Evolutionary conservation across 306 rosid species (phyloP).

Genomic region (Cicer bijugum): DNA sequence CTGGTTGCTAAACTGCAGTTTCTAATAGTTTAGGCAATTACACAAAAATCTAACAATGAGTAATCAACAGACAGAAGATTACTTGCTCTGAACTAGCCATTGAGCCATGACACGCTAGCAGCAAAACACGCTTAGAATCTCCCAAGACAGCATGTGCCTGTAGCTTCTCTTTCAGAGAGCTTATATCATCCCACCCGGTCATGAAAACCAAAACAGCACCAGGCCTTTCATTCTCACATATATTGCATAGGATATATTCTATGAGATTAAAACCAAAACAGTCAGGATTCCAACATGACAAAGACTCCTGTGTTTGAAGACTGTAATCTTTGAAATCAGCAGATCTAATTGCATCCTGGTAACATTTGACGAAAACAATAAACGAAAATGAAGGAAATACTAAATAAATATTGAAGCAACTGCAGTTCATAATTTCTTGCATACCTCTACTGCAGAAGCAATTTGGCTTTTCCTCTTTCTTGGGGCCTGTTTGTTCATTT

Average conservation of each 20-base stretch:
- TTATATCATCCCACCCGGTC: constrained; percentile 99
- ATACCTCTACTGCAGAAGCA: constrained; percentile 86
- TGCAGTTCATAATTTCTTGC: constrained; percentile 26
- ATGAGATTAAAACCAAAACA: constrained; percentile 85
- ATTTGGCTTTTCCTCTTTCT: constrained; percentile 98
- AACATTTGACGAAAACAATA: constrained; percentile 38
- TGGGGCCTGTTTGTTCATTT: constrained; percentile 86
- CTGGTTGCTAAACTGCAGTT: not conserved
- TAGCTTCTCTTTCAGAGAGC: constrained; percentile 83
- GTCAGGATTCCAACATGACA: constrained; percentile 95
- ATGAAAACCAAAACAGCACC: constrained; percentile 95
- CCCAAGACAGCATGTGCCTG: constrained; percentile 74
- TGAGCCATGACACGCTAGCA: constrained; percentile 93
- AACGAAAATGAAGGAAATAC: constrained; percentile 36
- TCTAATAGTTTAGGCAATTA: not conserved
- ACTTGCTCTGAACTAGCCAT: constrained; percentile 98
- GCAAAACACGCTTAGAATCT: constrained; percentile 68
- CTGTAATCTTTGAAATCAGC: constrained; percentile 78
- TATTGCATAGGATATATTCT: constrained; percentile 71
- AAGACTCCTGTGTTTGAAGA: constrained; percentile 76
- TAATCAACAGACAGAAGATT: constrained; percentile 39
- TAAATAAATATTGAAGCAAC: constrained; percentile 17
- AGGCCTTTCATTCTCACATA: constrained; percentile 78
- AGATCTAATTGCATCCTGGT: constrained; percentile 79
- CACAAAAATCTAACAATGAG: constrained; percentile 29